Conservation (phyloP, 495 filamentous ascomycete genomes). For the Pyrenopolyporus hunteri region DNA sequence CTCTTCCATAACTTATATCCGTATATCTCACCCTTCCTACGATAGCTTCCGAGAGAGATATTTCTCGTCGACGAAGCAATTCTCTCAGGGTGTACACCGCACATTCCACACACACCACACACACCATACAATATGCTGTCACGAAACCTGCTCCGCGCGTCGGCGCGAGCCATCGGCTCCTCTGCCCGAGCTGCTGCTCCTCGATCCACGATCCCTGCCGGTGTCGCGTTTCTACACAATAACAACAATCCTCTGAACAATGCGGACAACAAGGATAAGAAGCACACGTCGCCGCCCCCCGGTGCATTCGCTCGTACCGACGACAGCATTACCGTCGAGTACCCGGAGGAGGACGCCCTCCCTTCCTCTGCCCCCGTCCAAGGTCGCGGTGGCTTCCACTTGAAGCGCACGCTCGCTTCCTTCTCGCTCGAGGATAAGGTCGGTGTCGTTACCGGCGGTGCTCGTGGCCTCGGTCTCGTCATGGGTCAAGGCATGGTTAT, state of each 20-base stretch:
- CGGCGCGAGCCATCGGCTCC: slow-evolving; percentile 24
- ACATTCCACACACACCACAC: slow-evolving; percentile 1
- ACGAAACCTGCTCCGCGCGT: slow-evolving; percentile 31
- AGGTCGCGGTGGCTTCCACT: slow-evolving; percentile 67
- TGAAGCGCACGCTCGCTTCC: slow-evolving; percentile 54
- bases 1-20: slow-evolving; percentile 1
- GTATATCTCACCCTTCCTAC: slow-evolving; percentile 1
- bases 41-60: neutral
- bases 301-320: slow-evolving; percentile 78
- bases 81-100: neutral
- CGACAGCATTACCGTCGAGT: slow-evolving; percentile 73
- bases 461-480: slow-evolving; percentile 83
- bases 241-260: slow-evolving; percentile 39
- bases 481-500: slow-evolving; percentile 90
- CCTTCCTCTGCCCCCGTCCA: slow-evolving; percentile 70
- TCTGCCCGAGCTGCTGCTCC: slow-evolving; percentile 24
- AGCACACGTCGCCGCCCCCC: slow-evolving; percentile 21
- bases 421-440: slow-evolving; percentile 83
- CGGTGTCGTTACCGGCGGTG: slow-evolving; percentile 83
- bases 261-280: slow-evolving; percentile 39
- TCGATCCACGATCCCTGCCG: slow-evolving; percentile 28
- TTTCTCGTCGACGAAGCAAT: neutral
- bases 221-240: slow-evolving; percentile 35
- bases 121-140: slow-evolving; percentile 26
- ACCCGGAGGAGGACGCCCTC: slow-evolving; percentile 72